phyloP scores from a whole-genome alignment of 345 rosid species.

The Ceriops decandra region DNA sequence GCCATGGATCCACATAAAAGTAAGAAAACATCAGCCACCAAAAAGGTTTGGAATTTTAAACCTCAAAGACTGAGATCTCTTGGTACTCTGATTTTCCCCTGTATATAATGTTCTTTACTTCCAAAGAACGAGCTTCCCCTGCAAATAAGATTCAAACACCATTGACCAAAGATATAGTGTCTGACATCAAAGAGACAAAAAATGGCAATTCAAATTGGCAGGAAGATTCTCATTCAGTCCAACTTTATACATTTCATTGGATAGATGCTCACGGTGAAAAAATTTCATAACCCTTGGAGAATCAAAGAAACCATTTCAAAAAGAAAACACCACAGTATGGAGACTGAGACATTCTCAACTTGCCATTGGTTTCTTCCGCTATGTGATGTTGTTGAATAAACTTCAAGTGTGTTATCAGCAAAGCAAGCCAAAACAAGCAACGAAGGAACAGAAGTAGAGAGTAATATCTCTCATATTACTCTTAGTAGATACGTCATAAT shows the following conservation, averaged over 20 bases:
- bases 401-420: too few species aligned
- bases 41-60: constrained; percentile 10
- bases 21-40: not conserved
- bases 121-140: constrained; percentile 95
- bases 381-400: too few species aligned
- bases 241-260: not conserved
- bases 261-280: not conserved
- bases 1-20: not conserved
- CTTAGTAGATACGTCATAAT: too few species aligned
- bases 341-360: too few species aligned
- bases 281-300: not conserved
- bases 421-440: too few species aligned
- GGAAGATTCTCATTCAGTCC: not conserved
- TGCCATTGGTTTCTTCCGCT: too few species aligned
- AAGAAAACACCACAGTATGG: not conserved
- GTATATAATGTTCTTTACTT: constrained; percentile 69
- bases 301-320: not conserved
- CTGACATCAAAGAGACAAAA: not conserved
- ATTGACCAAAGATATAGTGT: not conserved
- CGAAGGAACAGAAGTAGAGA: too few species aligned
- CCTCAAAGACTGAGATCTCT: constrained; percentile 93
- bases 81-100: constrained; percentile 81
- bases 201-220: too few species aligned
- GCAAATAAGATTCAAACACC: constrained; percentile 15
- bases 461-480: too few species aligned